These are phyloP conservation scores for Pseudogymnoascus pannorum DNA, from an alignment of 2,329 filamentous ascomycete species.

Conservation along the genomic window DNA sequence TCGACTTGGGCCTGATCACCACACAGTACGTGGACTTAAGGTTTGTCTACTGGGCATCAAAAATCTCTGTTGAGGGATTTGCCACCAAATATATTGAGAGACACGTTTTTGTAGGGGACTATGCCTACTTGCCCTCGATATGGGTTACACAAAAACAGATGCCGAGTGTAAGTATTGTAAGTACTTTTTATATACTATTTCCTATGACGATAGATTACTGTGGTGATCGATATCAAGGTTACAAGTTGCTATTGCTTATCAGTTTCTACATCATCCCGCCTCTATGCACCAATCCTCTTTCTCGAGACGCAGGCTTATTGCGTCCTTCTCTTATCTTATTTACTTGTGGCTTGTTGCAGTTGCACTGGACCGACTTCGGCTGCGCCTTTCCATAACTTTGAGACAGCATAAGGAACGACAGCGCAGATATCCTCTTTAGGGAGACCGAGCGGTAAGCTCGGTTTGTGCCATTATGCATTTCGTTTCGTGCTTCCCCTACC, in stretches of 20 bases:
- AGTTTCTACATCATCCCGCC: background rate
- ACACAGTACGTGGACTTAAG: slow-evolving; percentile 1
- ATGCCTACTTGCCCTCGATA: background rate
- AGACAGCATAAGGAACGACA: background rate
- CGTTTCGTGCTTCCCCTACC: background rate
- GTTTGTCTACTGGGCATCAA: slow-evolving; percentile 1
- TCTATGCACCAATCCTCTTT: background rate
- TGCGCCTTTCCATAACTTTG: background rate
- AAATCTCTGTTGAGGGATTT: background rate
- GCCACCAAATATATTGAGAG: background rate
- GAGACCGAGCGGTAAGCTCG: background rate
- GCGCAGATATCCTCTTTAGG: background rate
- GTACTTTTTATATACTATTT: slow-evolving; percentile 5
- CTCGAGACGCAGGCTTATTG: background rate
- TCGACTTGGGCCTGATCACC: background rate
- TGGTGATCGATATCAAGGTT: background rate
- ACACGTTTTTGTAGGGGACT: background rate
- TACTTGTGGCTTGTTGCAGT: background rate
- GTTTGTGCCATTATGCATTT: background rate
- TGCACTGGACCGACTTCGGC: background rate
- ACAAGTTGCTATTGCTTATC: background rate
- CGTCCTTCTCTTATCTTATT: background rate
- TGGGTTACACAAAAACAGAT: slow-evolving; percentile 2
- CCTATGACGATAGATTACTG: background rate
- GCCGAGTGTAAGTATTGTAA: background rate